Conservation (phyloP, 2,329 filamentous ascomycete species). For the Aspergillus sp. region DNA sequence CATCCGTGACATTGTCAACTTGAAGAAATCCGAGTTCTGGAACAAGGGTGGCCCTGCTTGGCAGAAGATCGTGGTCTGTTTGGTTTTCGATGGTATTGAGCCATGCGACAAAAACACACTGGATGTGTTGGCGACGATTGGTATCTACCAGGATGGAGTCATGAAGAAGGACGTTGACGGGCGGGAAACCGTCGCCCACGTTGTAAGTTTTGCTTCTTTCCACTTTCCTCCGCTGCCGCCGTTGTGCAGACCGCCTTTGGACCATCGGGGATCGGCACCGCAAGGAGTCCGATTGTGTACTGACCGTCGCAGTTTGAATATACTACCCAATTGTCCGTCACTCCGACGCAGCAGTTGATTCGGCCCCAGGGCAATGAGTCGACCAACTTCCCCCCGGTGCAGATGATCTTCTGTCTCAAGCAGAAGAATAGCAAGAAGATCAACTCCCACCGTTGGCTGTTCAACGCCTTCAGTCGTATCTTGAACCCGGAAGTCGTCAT, state of each 20-base stretch:
- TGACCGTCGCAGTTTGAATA: conserved; percentile 70
- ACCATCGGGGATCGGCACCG: not conserved
- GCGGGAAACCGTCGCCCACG: conserved; percentile 92
- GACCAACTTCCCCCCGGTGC: conserved; percentile 86
- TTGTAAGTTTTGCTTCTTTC: conserved; percentile 41
- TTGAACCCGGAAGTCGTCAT: conserved; percentile 97
- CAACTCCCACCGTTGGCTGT: conserved; percentile 98
- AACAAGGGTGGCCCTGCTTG: conserved; percentile 98
- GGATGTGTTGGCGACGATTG: conserved; percentile 89
- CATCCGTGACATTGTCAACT: conserved; percentile 95
- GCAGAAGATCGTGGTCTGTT: conserved; percentile 98
- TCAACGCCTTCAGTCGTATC: conserved; percentile 96
- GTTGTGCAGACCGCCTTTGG: not conserved
- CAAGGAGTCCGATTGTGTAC: not conserved
- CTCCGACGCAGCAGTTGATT: conserved; percentile 95
- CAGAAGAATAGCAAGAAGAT: conserved; percentile 99
- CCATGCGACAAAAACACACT: conserved; percentile 95
- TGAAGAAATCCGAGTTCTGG: conserved; percentile 99
- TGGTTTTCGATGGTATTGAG: conserved; percentile 97
- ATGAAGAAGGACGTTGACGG: conserved; percentile 98
- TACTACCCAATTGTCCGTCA: conserved; percentile 95
- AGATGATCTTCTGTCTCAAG: conserved; percentile 99
- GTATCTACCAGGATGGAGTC: conserved; percentile 96
- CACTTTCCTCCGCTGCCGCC: not conserved
- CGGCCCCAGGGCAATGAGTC: conserved; percentile 82